Evolutionary conservation across 2,329 filamentous ascomycete genomes (phyloP).

Genomic region (Botrytis hyacinthi): DNA sequence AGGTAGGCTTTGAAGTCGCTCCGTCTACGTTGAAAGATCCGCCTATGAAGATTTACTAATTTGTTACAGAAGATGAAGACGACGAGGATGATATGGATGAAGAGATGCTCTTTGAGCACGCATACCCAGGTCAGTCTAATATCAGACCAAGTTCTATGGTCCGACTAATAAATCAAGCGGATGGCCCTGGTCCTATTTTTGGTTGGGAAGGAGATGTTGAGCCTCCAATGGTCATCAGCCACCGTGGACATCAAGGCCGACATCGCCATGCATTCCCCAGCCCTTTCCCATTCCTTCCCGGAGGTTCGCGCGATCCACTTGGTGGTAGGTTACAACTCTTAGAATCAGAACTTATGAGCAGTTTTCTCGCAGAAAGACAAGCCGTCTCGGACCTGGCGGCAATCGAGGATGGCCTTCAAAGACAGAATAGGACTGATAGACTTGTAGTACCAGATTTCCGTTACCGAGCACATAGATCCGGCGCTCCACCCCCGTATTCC

Average conservation of each 20-base stretch:
- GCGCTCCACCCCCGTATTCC: conserved; percentile 49
- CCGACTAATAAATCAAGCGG: conserved; percentile 21
- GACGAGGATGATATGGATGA: conserved; percentile 68
- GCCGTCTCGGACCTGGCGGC: background rate
- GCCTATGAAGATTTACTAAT: conserved; percentile 30
- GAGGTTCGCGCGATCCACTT: conserved; percentile 53
- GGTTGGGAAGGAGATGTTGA: conserved; percentile 60
- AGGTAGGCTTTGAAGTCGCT: conserved; percentile 39
- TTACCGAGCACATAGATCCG: conserved; percentile 53
- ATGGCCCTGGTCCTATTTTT: conserved; percentile 42
- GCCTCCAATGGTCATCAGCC: conserved; percentile 42
- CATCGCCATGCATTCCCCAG: conserved; percentile 55
- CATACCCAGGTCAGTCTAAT: conserved; percentile 51
- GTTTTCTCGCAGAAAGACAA: conserved; percentile 1
- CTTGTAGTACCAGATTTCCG: conserved; percentile 39
- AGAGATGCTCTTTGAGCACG: conserved; percentile 59
- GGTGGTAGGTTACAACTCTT: conserved; percentile 45
- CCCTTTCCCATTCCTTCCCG: conserved; percentile 63
- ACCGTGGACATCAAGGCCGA: conserved; percentile 48
- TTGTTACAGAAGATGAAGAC: conserved; percentile 59
- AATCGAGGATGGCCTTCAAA: background rate
- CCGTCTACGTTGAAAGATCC: background rate
- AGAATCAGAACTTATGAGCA: conserved; percentile 3
- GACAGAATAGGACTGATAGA: conserved; percentile 36
- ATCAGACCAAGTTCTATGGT: conserved; percentile 1